Evolutionary conservation across 208 protist species (phyloP).

Genomic region (Wallacemonas sp.): DNA sequence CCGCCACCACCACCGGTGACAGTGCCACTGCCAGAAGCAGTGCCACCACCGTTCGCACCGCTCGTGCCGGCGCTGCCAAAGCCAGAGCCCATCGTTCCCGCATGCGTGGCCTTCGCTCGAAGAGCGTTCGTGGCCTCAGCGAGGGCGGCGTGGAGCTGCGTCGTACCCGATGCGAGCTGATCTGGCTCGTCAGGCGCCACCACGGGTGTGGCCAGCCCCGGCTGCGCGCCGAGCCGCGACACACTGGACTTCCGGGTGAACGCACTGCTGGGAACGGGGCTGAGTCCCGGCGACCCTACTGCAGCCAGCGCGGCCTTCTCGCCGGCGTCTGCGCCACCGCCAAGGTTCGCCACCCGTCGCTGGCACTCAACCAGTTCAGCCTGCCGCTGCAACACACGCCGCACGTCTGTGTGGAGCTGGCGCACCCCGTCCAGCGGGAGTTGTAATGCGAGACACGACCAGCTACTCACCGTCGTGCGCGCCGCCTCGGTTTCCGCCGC

Average conservation of each 20-base stretch:
- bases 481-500: not conserved
- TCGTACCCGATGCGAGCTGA: not conserved
- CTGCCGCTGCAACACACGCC: slow-evolving; percentile 28
- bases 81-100: not conserved
- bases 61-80: slow-evolving; percentile 4
- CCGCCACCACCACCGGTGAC: not conserved
- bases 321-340: not conserved
- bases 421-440: slow-evolving; percentile 28
- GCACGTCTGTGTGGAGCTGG: slow-evolving; percentile 18
- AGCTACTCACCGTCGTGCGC: not conserved
- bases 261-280: not conserved
- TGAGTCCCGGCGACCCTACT: not conserved
- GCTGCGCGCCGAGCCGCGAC: not conserved
- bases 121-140: slow-evolving; percentile 1
- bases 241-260: slow-evolving; percentile 1
- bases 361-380: slow-evolving; percentile 2
- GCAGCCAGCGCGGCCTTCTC: not conserved
- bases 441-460: slow-evolving; percentile 27
- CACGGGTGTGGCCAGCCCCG: not conserved
- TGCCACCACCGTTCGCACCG: not conserved
- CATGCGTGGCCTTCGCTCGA: not conserved
- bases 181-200: not conserved
- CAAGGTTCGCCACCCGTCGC: not conserved
- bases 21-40: not conserved
- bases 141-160: slow-evolving; percentile 5